phyloP scores from a whole-genome alignment of 108 stramenopile genomes.

The Cyclotella cryptica region DNA sequence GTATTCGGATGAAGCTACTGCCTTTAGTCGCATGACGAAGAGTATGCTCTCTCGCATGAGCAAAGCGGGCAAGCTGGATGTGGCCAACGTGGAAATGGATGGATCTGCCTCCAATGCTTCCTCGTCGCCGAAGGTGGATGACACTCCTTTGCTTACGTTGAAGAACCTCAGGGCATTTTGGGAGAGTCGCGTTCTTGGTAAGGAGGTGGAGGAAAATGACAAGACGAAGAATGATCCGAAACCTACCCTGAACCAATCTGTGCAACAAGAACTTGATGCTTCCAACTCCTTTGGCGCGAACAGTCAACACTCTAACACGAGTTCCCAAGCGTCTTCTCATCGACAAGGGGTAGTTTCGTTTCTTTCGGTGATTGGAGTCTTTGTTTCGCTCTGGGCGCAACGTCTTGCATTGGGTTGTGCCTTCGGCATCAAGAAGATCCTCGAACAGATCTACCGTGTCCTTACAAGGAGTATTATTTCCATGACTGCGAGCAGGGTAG shows the following conservation, averaged over 20 bases:
- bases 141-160: constrained; percentile 23
- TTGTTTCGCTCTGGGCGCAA: not conserved
- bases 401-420: constrained; percentile 3
- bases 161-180: constrained; percentile 37
- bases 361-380: not conserved
- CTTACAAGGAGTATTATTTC: not conserved
- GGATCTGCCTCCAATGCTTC: not conserved
- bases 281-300: not conserved
- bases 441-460: not conserved
- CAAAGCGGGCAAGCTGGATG: constrained; percentile 14
- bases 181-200: constrained; percentile 27
- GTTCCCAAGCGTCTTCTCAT: not conserved
- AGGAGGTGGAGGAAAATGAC: constrained; percentile 8
- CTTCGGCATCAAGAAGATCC: not conserved
- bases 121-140: constrained; percentile 38
- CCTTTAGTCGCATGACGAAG: constrained; percentile 23
- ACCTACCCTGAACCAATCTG: not conserved
- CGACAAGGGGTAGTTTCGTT: not conserved
- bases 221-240: not conserved
- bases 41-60: constrained; percentile 16
- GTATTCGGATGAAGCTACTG: constrained; percentile 9
- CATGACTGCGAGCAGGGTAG: not conserved
- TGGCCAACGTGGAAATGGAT: not conserved
- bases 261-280: not conserved
- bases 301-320: too few species aligned